phyloP scores from a whole-genome alignment of 2,329 filamentous ascomycete genomes.

The Gnomoniopsis smithogilvyi region DNA sequence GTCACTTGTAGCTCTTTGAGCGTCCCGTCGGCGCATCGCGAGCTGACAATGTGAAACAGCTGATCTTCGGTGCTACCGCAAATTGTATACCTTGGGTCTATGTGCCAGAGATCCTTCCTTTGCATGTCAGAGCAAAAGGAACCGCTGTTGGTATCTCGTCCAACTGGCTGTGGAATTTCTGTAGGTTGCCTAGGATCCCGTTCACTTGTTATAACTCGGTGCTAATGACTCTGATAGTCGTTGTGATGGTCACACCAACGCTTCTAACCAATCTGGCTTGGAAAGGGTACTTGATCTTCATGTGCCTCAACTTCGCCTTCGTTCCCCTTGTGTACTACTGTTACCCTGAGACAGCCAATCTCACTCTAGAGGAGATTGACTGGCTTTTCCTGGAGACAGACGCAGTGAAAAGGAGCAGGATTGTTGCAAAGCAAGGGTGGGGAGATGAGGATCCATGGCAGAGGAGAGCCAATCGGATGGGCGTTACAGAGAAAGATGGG shows the following conservation, averaged over 20 bases:
- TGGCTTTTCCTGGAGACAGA: conserved; percentile 35
- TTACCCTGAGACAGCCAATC: conserved; percentile 50
- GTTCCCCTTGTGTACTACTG: conserved; percentile 41
- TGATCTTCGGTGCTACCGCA: conserved; percentile 27
- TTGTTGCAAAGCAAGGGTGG: conserved; percentile 15
- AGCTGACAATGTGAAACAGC: conserved; percentile 3
- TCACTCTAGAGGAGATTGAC: conserved; percentile 50
- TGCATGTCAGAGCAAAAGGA: conserved; percentile 30
- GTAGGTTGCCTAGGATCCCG: too few relatives aligned
- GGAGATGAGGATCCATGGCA: conserved; percentile 14
- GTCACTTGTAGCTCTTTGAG: background rate
- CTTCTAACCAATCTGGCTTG: conserved; percentile 44
- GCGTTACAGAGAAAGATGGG: background rate
- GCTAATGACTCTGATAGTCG: background rate
- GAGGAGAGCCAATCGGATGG: conserved; percentile 9
- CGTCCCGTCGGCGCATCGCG: background rate
- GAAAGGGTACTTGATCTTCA: conserved; percentile 52
- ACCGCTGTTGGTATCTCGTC: conserved; percentile 30
- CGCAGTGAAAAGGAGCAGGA: conserved; percentile 12
- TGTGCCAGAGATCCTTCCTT: conserved; percentile 33
- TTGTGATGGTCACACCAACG: conserved; percentile 49
- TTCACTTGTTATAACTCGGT: too few relatives aligned
- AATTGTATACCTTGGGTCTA: conserved; percentile 36
- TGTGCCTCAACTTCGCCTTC: conserved; percentile 42
- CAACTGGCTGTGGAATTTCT: conserved; percentile 36